phyloP scores from a whole-genome alignment of 2,329 filamentous ascomycete species.

The Sordariomycetes sp. region DNA sequence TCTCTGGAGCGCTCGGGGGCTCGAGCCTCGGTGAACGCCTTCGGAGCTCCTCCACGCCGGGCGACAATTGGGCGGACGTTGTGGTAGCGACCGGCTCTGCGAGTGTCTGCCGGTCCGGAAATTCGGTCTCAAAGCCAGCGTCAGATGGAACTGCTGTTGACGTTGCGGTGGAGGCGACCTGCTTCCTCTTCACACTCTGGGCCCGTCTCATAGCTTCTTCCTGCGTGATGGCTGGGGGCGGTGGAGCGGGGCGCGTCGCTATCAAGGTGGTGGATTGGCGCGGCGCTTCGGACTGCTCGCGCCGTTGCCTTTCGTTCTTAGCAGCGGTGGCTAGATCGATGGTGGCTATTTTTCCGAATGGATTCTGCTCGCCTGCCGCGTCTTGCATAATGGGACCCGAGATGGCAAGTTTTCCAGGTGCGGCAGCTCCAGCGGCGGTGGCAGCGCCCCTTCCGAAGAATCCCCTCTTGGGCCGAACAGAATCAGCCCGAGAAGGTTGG shows the following conservation, averaged over 20 bases:
- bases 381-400: constrained; percentile 36
- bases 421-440: neutral
- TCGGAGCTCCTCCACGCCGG: constrained; percentile 35
- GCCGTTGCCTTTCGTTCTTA: constrained; percentile 31
- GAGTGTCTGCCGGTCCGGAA: neutral
- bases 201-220: constrained; percentile 22
- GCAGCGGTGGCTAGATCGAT: constrained; percentile 39
- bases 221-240: constrained; percentile 19
- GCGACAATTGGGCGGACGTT: constrained; percentile 39
- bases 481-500: constrained; percentile 9
- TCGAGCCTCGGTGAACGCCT: constrained; percentile 38
- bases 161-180: constrained; percentile 13
- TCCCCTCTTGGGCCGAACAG: constrained; percentile 10
- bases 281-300: constrained; percentile 19
- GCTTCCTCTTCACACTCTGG: constrained; percentile 25
- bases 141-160: neutral
- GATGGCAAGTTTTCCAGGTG: constrained; percentile 30
- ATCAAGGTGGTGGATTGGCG: constrained; percentile 18
- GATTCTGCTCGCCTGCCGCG: constrained; percentile 20
- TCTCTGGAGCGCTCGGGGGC: constrained; percentile 7
- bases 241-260: constrained; percentile 23
- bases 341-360: constrained; percentile 33
- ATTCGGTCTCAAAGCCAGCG: neutral
- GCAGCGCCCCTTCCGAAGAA: constrained; percentile 1
- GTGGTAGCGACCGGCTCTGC: constrained; percentile 21